These are phyloP conservation scores for Phaffomyces opuntiae DNA, from an alignment of 805 yeast genomes.

Conservation along the genomic window DNA sequence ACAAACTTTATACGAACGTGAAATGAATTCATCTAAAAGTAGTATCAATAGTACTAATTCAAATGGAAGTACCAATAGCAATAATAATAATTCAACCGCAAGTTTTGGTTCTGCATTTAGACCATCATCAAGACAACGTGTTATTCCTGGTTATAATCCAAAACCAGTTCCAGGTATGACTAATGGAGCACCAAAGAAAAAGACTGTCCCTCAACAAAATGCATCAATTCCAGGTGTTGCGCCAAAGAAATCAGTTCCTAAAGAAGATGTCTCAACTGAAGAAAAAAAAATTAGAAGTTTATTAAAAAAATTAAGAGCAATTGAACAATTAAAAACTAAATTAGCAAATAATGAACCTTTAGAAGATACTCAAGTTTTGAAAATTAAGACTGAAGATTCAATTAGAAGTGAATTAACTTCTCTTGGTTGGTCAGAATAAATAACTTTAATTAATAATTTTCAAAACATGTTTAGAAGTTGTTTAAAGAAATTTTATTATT, in stretches of 20 bases:
- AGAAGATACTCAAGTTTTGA: constrained; percentile 88
- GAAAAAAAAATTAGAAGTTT: constrained; percentile 89
- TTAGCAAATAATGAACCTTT: constrained; percentile 76
- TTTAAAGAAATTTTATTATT: no score
- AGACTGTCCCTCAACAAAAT: constrained; percentile 6
- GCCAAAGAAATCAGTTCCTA: constrained; percentile 14
- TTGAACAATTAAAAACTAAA: constrained; percentile 80
- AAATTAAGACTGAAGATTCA: constrained; percentile 79
- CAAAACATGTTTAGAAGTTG: background rate
- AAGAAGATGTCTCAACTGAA: constrained; percentile 45
- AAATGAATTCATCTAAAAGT: constrained; percentile 27
- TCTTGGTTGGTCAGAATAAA: constrained; percentile 61
- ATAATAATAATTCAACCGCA: background rate
- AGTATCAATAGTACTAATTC: constrained; percentile 5
- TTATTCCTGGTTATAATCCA: constrained; percentile 58
- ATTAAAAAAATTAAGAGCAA: constrained; percentile 92
- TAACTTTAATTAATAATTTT: background rate
- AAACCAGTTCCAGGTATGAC: constrained; percentile 68
- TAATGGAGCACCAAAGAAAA: constrained; percentile 50
- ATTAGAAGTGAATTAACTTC: constrained; percentile 67
- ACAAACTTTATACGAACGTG: constrained; percentile 54
- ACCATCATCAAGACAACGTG: constrained; percentile 31
- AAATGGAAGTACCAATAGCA: background rate
- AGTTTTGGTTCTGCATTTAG: constrained; percentile 16
- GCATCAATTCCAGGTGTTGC: constrained; percentile 54